Percentiles rank a stretch among this genome's conserved stretches.
These are phyloP conservation scores for Asterella californica DNA, from an alignment of 225 moss, liverwort and hornwort genomes.

Conservation along the genomic window DNA sequence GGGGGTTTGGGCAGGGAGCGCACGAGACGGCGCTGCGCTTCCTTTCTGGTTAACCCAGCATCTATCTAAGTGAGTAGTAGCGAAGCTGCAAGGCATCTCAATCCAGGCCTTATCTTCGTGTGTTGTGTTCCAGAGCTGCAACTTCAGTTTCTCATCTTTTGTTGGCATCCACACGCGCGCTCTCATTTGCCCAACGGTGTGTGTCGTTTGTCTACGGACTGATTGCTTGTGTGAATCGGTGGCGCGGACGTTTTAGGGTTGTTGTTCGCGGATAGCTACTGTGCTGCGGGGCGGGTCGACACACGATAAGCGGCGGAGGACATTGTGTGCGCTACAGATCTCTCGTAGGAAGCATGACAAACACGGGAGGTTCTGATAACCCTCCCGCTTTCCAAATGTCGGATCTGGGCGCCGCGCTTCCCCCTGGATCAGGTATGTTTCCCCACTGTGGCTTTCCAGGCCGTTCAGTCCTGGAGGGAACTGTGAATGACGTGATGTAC, in stretches of 20 bases:
- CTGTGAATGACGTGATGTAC: not conserved
- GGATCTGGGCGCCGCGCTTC: conserved; percentile 72
- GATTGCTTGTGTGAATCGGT: not conserved
- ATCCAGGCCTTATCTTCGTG: not conserved
- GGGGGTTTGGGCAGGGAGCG: conserved; percentile 1
- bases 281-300: not conserved
- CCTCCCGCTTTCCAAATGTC: conserved; percentile 69
- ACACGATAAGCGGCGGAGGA: conserved; percentile 7
- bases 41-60: not conserved
- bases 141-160: not conserved
- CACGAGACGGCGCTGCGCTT: conserved; percentile 17
- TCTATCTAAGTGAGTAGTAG: conserved; percentile 7
- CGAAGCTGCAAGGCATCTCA: not conserved
- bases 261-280: not conserved
- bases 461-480: not conserved
- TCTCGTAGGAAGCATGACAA: conserved; percentile 48
- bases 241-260: conserved; percentile 16
- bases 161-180: not conserved
- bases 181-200: not conserved
- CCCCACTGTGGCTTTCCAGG: not conserved
- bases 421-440: conserved; percentile 53
- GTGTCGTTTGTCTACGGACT: not conserved
- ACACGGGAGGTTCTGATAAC: conserved; percentile 48
- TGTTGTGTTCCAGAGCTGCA: not conserved
- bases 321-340: not conserved